phyloP scores from a whole-genome alignment of 2,329 filamentous ascomycete genomes.

The Sporothrix variecibatus region DNA sequence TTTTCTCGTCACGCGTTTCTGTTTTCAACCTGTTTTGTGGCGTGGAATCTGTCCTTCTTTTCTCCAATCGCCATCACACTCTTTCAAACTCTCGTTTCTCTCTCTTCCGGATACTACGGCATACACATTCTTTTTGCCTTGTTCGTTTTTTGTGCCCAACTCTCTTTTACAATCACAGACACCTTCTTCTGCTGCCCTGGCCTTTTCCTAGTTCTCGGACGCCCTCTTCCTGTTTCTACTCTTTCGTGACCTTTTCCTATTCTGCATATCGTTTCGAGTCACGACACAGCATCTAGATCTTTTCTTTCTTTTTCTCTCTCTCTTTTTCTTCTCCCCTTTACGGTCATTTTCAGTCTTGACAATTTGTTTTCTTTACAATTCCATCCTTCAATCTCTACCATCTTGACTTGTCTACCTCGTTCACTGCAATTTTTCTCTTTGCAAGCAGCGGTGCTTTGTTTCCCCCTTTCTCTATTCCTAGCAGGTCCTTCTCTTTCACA shows the following conservation, averaged over 20 bases:
- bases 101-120: not conserved
- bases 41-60: slow-evolving; percentile 26
- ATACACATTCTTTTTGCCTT: slow-evolving; percentile 22
- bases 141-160: slow-evolving; percentile 11
- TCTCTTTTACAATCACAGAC: not conserved
- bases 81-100: not conserved
- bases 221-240: not conserved
- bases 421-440: slow-evolving; percentile 16
- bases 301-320: slow-evolving; percentile 23
- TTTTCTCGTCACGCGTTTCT: slow-evolving; percentile 7
- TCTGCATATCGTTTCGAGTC: slow-evolving; percentile 3
- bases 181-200: not conserved
- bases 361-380: slow-evolving; percentile 31
- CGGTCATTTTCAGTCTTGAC: slow-evolving; percentile 27
- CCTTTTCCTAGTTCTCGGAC: not conserved
- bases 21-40: not conserved
- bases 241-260: not conserved
- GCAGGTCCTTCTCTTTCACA: not conserved
- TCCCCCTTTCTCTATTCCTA: not conserved
- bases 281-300: not conserved
- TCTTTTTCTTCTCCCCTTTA: slow-evolving; percentile 14
- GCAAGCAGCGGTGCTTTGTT: not conserved
- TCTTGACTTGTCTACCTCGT: slow-evolving; percentile 1
- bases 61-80: not conserved
- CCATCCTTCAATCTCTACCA: slow-evolving; percentile 29